phyloP scores from a whole-genome alignment of 2,329 filamentous ascomycete genomes.

The Apiospora hydei region DNA sequence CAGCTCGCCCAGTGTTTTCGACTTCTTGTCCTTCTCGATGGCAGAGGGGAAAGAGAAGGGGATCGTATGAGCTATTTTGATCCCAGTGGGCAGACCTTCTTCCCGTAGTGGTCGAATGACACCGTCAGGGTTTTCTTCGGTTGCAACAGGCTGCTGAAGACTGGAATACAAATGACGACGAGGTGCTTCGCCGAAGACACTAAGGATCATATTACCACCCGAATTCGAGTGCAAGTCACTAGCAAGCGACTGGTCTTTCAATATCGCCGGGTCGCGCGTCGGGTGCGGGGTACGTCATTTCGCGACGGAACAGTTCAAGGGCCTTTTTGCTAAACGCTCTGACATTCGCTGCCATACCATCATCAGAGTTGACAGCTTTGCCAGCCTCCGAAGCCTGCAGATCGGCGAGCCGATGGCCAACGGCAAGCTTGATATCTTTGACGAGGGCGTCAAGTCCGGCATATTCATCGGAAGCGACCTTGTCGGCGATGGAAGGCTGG shows the following conservation, averaged over 20 bases:
- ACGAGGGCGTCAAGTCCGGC: conserved; percentile 71
- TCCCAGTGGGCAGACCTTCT: conserved; percentile 74
- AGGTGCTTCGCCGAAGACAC: conserved; percentile 77
- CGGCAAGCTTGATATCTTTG: conserved; percentile 59
- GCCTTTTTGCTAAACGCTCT: conserved; percentile 68
- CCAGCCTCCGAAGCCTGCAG: conserved; percentile 41
- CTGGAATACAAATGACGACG: conserved; percentile 87
- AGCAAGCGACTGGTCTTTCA: conserved; percentile 47
- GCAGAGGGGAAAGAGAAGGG: conserved; percentile 49
- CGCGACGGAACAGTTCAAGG: conserved; percentile 67
- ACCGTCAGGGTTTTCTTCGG: conserved; percentile 35
- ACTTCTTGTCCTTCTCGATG: conserved; percentile 58
- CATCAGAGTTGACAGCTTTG: conserved; percentile 38
- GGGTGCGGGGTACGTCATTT: conserved; percentile 60
- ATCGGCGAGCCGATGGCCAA: conserved; percentile 57
- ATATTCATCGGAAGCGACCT: conserved; percentile 60
- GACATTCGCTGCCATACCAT: conserved; percentile 52
- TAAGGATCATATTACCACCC: conserved; percentile 69
- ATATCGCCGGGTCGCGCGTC: conserved; percentile 44
- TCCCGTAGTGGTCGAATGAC: conserved; percentile 62
- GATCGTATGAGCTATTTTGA: conserved; percentile 72
- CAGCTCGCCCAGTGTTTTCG: conserved; percentile 73
- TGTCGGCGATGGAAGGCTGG: conserved; percentile 59
- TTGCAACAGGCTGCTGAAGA: conserved; percentile 63
- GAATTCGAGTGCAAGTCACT: conserved; percentile 49